phyloP scores from a whole-genome alignment of 257 asterid genomes.

The Rehmannia glutinosa region DNA sequence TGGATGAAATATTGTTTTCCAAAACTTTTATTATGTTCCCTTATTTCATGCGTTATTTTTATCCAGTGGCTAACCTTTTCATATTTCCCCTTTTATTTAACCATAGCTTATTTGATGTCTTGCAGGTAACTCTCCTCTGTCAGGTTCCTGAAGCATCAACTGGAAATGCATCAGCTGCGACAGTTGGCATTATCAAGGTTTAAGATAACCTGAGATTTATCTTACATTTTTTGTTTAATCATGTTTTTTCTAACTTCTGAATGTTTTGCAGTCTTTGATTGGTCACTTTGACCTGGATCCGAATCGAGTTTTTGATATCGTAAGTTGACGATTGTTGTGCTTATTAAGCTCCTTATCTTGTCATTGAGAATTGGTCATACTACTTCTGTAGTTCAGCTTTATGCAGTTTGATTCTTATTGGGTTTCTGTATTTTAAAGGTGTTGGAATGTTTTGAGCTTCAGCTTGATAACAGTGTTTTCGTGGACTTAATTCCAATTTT shows the following conservation, averaged over 20 bases:
- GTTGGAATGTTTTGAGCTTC: constrained; percentile 94
- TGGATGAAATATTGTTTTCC: background rate
- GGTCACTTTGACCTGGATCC: constrained; percentile 99
- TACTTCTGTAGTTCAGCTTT: constrained; percentile 5
- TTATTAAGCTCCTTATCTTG: background rate
- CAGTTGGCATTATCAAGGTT: constrained; percentile 94
- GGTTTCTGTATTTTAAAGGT: constrained; percentile 41
- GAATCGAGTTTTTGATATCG: constrained; percentile 96
- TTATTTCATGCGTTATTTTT: background rate
- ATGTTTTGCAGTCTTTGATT: constrained; percentile 76
- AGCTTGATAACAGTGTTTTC: constrained; percentile 75
- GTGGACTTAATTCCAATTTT: constrained; percentile 91
- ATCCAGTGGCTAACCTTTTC: background rate
- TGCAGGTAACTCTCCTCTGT: constrained; percentile 91
- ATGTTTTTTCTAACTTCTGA: constrained; percentile 28
- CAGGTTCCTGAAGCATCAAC: constrained; percentile 74
- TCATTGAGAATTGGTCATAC: background rate
- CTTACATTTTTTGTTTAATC: constrained; percentile 1
- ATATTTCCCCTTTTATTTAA: background rate
- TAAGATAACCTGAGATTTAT: constrained; percentile 14
- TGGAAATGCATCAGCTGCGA: constrained; percentile 65
- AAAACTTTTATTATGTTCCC: background rate
- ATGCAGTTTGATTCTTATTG: constrained; percentile 24
- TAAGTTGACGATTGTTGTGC: constrained; percentile 39
- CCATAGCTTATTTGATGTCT: constrained; percentile 10